Percentiles rank a stretch among this genome's conserved stretches.
These are phyloP conservation scores for Epichloe uncinata DNA, from an alignment of 2,329 filamentous ascomycete species.

Conservation along the genomic window DNA sequence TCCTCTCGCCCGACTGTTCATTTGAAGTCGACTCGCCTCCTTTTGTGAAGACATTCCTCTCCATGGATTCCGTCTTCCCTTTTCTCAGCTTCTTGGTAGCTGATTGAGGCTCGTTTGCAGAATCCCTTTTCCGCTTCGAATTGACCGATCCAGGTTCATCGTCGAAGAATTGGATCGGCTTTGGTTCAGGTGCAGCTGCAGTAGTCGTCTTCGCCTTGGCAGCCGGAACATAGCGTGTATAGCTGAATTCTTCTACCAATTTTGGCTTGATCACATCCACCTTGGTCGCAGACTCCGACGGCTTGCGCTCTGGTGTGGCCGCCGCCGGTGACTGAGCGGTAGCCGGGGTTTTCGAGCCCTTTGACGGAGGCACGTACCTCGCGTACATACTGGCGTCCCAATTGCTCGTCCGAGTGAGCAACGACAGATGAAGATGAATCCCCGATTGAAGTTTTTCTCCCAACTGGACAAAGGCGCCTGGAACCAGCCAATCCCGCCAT, in stretches of 20 bases:
- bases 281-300: not conserved
- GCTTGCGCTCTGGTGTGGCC: not conserved
- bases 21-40: not conserved
- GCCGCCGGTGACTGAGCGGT: slow-evolving; percentile 4
- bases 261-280: not conserved
- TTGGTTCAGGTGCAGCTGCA: slow-evolving; percentile 1
- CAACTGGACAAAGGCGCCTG: not conserved
- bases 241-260: slow-evolving; percentile 15
- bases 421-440: not conserved
- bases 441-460: not conserved
- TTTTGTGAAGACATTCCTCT: slow-evolving; percentile 8
- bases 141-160: slow-evolving; percentile 14
- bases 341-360: slow-evolving; percentile 10
- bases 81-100: slow-evolving; percentile 23
- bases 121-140: slow-evolving; percentile 25
- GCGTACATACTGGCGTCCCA: slow-evolving; percentile 24
- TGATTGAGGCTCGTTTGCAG: slow-evolving; percentile 16
- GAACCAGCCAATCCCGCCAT: slow-evolving; percentile 7
- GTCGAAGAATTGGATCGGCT: slow-evolving; percentile 15
- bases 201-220: slow-evolving; percentile 10
- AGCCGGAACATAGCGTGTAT: slow-evolving; percentile 29
- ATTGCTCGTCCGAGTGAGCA: not conserved
- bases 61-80: slow-evolving; percentile 1
- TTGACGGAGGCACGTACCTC: slow-evolving; percentile 27
- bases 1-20: slow-evolving; percentile 3